Base-by-base conservation (phyloP, 768 basidiomycete genomes). In the Auricularia sp. region DNA sequence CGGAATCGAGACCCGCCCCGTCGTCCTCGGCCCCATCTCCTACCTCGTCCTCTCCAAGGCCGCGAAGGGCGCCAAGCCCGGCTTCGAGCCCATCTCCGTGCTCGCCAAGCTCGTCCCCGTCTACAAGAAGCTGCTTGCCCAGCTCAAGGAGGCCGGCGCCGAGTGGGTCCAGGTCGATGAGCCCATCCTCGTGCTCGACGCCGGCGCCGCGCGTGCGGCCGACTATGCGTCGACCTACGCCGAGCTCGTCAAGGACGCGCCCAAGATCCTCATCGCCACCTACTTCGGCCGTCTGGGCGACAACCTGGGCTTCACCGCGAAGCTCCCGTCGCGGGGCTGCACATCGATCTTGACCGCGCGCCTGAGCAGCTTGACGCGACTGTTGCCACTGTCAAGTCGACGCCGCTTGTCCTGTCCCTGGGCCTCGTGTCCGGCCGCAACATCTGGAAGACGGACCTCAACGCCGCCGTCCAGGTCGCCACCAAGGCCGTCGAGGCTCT, bases 361-460 rank as follows among this genome's bases (percentile, higher is more conserved):
- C 89, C 95, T 36, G 83, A 76, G 63, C 97, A 99, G 77, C 87
- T 99, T 68, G 88, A 90, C 61, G 81, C 81, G 58, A 90, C 93
- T 67, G 67, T 96, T 67, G 82, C 81, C 54, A 93, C 93, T 64
- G 74, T 98, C 76, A 97, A 94, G 82, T 74, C 83, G 67, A 95
- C 93, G 68, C 77, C 76, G 72, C 83, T 93, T 67, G 73, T 87
- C 68, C 84, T 99, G 62, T 98, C 97, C 47, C 87, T 98, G 67
- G 97, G 97, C 77, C 76, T 98, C 67, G 91, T 99, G 68, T 98
- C 97, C 56, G 97, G 97, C 63, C 93, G 97, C 74, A 98, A 98
- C 83, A 92, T 99, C 81, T 99, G 97, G 97, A 99, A 98, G 86
- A 88, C 86, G 67, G 95, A 98, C 78, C 87, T 98, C 71, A 79